Base-by-base conservation (phyloP, 2,329 filamentous ascomycete species). In the Penicillium oxalicum region DNA sequence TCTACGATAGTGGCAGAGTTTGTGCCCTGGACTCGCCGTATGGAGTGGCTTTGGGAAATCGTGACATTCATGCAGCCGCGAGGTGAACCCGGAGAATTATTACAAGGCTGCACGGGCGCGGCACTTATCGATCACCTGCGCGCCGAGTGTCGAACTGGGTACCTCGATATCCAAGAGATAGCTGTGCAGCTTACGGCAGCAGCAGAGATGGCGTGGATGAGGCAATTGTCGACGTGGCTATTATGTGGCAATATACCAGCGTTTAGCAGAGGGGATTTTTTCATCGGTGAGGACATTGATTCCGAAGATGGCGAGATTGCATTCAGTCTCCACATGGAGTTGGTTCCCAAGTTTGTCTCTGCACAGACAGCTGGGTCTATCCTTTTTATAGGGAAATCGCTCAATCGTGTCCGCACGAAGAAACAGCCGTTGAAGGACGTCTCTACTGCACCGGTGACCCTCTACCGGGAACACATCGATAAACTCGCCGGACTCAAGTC, bases 201-300 rank as follows among this genome's bases (percentile, higher is more conserved):
- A 24, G 91, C 90, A 0, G 91, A 98, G 71, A 86, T 81, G 28
- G 87, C 91, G 7, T 98, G 93, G 93, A 74, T 97, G 62, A 87
- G 89, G 66, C 90, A 95, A 63, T 77, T 94, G 9, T 87, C 89
- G 4, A 87, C 87, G 26, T 98, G 91, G 91, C 78, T 97, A 7
- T 71, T 97, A 11, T 94, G 95, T 66, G 93, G 93, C 4, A 82
- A 86, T 44, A 71, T 95, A 49, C 91, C 91, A 0, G 79, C 78
- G 11, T 84, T 88, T 64, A 89, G 88, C 2, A 79, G 77, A 4
- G 77, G 80, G n/a, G 91, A 97, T 68, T 97, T 97, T 65, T 95
- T 95, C 64, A 81, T 97, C 29, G 78, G 79, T 33, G 62, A 76
- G 42, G 65, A 73, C 51, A 32, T 57, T 25, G 54, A 64, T 47